Evolutionary conservation across 331 rosid species (phyloP).

Genomic region (Acacia pycnantha): DNA sequence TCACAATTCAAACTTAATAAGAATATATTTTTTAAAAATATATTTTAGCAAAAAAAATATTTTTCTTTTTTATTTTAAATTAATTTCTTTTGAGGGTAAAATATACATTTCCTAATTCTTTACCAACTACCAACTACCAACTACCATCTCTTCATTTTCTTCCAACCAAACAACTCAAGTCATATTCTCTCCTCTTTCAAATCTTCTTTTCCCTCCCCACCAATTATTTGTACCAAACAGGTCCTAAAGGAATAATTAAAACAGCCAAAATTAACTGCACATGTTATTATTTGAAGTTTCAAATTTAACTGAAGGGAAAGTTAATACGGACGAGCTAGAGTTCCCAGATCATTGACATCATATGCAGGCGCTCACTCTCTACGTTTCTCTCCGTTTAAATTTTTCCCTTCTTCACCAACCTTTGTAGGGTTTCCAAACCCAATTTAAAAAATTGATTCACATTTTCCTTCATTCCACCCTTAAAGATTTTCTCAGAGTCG

Average conservation of each 20-base stretch:
- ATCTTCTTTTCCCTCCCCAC: too few relatives aligned
- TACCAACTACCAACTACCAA: too few relatives aligned
- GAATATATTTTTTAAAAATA: too few relatives aligned
- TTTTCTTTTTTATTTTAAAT: too few relatives aligned
- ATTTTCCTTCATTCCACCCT: slow-evolving; percentile 1
- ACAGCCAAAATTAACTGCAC: background rate
- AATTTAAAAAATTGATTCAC: slow-evolving; percentile 13
- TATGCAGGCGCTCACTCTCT: slow-evolving; percentile 41
- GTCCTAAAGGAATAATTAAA: background rate
- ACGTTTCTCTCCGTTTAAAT: slow-evolving; percentile 26
- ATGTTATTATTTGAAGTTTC: background rate
- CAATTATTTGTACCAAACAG: too few relatives aligned
- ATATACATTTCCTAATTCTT: too few relatives aligned
- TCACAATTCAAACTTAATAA: too few relatives aligned
- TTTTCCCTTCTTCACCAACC: slow-evolving; percentile 17
- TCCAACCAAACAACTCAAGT: too few relatives aligned
- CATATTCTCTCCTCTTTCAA: too few relatives aligned
- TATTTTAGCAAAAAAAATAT: too few relatives aligned
- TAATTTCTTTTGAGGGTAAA: too few relatives aligned
- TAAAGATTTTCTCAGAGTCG: background rate
- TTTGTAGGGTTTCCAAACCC: slow-evolving; percentile 46
- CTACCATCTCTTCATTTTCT: too few relatives aligned
- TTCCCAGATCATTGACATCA: background rate
- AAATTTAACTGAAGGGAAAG: background rate
- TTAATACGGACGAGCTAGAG: background rate